Evolutionary conservation across 208 protist genomes (phyloP), one percentile per base, ranked within the genome.

Genomic region (Trypanosoma scelopori): DNA sequence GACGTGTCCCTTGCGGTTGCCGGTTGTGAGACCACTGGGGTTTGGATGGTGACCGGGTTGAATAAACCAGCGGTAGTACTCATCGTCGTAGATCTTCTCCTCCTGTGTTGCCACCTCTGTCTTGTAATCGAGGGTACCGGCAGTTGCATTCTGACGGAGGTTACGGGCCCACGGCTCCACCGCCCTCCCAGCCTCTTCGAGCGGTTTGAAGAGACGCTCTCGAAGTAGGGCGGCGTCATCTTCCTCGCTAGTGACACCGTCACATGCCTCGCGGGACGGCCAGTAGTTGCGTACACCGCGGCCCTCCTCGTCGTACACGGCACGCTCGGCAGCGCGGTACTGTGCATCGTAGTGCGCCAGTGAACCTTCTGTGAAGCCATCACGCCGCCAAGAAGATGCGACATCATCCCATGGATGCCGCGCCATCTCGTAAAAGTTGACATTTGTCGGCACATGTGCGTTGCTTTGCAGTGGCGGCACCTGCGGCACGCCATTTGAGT

Each of bases 11-110:
- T 76, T 72, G n/a, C 58, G 32, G 6, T 37, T 37, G 32, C 81
- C 77, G 13, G 74, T 68, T 16, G 82, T 74, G 32, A 95, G 75
- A 20, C 90, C 90, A 20, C 82, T 93, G 13, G 88, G 91, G 63
- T 96, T 96, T 52, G 91, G 91, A 67, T 96, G 77, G 51, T 84
- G 81, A 3, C 91, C 91, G 20, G 91, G 91, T 59, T 91, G 76
- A 69, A 96, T 96, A 52, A 96, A 96, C 91, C 91, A 96, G 62
- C 88, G 91, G 74, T 96, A 96, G 77, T 96, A 96, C 71, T 96
- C 82, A 52, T 96, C 91, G 58, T 96, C 91, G 76, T 93, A 94
- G 52, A 96, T 92, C 84, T 96, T 96, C 78, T 96, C 87, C 53
- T 85, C 65, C 63, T 91, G 88, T 43, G 87, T 88, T 18, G 91